These are phyloP conservation scores for Thielaviopsis musarum DNA, from an alignment of 2,329 filamentous ascomycete genomes.

Conservation along the genomic window DNA sequence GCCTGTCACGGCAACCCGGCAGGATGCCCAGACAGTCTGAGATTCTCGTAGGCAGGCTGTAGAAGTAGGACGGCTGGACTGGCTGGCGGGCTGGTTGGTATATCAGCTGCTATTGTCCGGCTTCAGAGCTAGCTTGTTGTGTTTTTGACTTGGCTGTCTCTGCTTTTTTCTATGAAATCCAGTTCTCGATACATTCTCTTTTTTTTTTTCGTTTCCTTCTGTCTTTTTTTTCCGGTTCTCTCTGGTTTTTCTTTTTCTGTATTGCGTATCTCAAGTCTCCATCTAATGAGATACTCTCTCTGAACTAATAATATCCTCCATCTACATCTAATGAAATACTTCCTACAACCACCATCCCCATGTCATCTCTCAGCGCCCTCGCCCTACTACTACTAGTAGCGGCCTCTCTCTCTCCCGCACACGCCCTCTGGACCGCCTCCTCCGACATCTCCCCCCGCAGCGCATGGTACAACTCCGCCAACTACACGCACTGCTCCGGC, in stretches of 20 bases:
- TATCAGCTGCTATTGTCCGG: neutral
- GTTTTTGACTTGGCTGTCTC: neutral
- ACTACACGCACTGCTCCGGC: neutral
- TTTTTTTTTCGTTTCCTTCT: neutral
- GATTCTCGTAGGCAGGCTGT: neutral
- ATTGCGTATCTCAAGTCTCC: neutral
- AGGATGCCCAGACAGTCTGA: neutral
- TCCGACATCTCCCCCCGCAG: neutral
- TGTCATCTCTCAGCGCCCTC: neutral
- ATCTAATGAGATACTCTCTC: no score
- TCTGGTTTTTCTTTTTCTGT: neutral
- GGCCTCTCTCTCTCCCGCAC: no score
- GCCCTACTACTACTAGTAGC: neutral
- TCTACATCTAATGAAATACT: neutral
- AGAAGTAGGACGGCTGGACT: neutral
- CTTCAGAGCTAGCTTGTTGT: neutral
- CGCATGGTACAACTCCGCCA: neutral
- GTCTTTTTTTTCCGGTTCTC: neutral
- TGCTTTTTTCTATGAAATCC: neutral
- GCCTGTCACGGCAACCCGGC: neutral
- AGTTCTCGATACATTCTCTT: neutral
- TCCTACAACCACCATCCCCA: neutral
- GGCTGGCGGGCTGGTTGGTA: neutral
- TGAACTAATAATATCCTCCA: no score
- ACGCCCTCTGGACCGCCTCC: neutral